A percentile compares a stretch with the other conserved stretches of the same genome.
Conservation (phyloP, 345 rosid genomes). For the Citrus sp. region DNA sequence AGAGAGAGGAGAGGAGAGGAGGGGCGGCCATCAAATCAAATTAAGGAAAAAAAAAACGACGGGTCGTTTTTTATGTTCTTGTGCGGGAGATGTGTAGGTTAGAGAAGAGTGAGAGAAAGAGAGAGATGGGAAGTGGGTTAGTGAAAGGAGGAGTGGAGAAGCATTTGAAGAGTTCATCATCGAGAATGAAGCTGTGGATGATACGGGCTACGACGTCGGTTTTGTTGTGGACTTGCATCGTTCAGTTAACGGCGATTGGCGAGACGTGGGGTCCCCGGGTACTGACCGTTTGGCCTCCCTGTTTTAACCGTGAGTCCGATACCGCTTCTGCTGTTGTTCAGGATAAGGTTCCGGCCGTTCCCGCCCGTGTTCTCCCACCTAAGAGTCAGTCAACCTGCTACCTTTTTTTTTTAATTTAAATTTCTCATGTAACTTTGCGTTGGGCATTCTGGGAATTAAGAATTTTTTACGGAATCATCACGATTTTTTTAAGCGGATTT, state of each 20-base stretch:
- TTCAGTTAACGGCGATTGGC: constrained; percentile 84
- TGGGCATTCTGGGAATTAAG: not conserved
- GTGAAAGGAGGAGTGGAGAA: constrained; percentile 33
- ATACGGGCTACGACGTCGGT: constrained; percentile 83
- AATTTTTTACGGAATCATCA: not conserved
- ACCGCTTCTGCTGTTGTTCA: constrained; percentile 31
- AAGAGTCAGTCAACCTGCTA: constrained; percentile 52
- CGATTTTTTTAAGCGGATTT: not conserved
- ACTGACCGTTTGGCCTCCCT: constrained; percentile 87
- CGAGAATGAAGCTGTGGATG: constrained; percentile 78
- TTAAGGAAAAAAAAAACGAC: not conserved
- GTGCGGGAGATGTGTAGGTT: constrained; percentile 39
- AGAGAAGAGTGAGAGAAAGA: constrained; percentile 32
- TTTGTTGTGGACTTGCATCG: constrained; percentile 91
- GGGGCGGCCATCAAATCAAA: too few relatives aligned
- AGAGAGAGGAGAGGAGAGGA: not conserved
- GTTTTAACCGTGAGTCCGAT: constrained; percentile 48
- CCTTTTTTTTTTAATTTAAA: not conserved
- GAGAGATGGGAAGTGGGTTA: constrained; percentile 43
- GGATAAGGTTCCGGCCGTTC: constrained; percentile 39
- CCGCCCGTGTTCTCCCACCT: constrained; percentile 57
- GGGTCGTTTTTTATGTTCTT: constrained; percentile 4
- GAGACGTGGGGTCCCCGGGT: constrained; percentile 89
- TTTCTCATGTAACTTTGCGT: not conserved
- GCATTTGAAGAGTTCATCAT: constrained; percentile 44